Conservation (phyloP, 306 rosid genomes). For the Acacia crassicarpa region DNA sequence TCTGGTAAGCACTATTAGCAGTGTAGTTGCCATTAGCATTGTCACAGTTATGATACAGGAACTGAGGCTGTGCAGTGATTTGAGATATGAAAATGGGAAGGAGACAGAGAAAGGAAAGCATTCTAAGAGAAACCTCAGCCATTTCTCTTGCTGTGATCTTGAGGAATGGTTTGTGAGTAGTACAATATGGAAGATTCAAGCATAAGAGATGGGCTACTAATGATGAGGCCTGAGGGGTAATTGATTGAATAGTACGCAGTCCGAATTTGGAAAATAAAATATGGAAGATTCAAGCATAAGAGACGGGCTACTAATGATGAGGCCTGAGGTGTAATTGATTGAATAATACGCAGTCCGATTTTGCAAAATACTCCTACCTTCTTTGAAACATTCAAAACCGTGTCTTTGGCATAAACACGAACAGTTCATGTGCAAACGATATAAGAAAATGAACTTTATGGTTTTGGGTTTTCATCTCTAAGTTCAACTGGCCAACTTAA, state of each 20-base stretch:
- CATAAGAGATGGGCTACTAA: not conserved
- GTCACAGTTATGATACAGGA: not conserved
- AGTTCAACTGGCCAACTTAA: not conserved
- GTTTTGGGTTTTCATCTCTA: not conserved
- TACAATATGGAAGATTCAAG: not conserved
- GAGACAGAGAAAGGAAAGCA: constrained; percentile 11
- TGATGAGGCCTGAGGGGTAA: not conserved
- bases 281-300: not conserved
- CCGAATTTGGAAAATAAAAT: not conserved
- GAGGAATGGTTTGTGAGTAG: not conserved
- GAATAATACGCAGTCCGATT: not conserved
- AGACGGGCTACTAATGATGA: not conserved
- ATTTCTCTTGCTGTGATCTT: not conserved
- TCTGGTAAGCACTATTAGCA: constrained; percentile 38
- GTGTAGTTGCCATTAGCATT: constrained; percentile 46
- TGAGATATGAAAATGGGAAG: constrained; percentile 18
- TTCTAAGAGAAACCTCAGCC: constrained; percentile 27
- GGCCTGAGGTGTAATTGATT: not conserved
- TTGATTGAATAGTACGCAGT: not conserved
- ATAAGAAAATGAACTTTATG: not conserved
- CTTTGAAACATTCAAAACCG: constrained; percentile 28
- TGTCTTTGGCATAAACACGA: not conserved
- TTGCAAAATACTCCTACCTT: not conserved
- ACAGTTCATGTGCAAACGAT: not conserved
- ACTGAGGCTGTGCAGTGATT: constrained; percentile 29